phyloP scores from a whole-genome alignment of 2,329 filamentous ascomycete genomes.

The Beauveria medogensis region DNA sequence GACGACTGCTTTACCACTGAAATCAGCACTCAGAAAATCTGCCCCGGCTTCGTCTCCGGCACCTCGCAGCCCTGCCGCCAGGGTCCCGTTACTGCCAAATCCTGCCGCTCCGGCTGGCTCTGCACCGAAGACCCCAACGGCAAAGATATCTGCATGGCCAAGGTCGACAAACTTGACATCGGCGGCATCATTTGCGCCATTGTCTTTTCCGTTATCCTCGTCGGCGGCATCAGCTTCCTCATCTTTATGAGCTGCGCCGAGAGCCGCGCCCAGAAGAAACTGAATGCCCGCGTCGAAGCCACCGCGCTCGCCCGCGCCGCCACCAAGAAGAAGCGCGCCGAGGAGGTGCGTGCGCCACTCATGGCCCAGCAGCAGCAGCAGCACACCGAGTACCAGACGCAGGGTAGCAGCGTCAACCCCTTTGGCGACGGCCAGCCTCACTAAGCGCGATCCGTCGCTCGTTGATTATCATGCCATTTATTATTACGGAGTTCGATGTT shows the following conservation, averaged over 20 bases:
- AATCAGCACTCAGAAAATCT: conserved; percentile 27
- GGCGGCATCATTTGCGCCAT: conserved; percentile 41
- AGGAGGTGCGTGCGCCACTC: conserved; percentile 27
- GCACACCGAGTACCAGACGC: conserved; percentile 14
- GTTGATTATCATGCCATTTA: background rate
- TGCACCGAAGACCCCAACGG: conserved; percentile 34
- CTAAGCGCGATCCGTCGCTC: background rate
- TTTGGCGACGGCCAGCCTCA: conserved; percentile 28
- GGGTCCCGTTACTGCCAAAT: conserved; percentile 25
- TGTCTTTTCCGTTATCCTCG: conserved; percentile 35
- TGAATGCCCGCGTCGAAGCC: conserved; percentile 39
- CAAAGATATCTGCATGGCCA: conserved; percentile 32
- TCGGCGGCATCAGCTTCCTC: conserved; percentile 30
- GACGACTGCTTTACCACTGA: conserved; percentile 30
- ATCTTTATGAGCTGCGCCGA: conserved; percentile 46
- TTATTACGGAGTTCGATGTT: background rate
- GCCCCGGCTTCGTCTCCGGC: conserved; percentile 31
- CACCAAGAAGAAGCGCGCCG: conserved; percentile 33
- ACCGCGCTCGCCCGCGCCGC: conserved; percentile 42
- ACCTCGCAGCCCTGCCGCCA: conserved; percentile 32
- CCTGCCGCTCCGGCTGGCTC: conserved; percentile 35
- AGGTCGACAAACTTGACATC: conserved; percentile 30
- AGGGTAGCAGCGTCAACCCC: conserved; percentile 21
- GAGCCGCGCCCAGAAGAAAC: conserved; percentile 34
- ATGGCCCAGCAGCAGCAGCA: conserved; percentile 23